phyloP scores from a whole-genome alignment of 768 basidiomycete genomes.

The Pleurotus eryngii region DNA sequence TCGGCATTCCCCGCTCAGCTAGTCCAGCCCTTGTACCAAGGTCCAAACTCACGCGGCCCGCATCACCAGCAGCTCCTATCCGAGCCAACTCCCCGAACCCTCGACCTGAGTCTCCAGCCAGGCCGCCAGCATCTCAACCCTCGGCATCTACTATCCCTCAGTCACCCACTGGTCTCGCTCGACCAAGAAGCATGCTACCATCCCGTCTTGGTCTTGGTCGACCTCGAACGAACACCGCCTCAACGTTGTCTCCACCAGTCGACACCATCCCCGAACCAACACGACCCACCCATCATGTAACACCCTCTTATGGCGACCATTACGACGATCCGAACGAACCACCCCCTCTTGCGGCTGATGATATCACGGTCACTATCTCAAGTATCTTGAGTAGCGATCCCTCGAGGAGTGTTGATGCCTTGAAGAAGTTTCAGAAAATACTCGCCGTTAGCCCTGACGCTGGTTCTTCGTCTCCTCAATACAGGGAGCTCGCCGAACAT shows the following conservation, averaged over 20 bases:
- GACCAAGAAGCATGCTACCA: conserved; percentile 69
- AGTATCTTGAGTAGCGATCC: conserved; percentile 89
- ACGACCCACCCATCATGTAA: neutral
- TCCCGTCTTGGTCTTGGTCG: conserved; percentile 73
- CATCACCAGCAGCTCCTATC: conserved; percentile 35
- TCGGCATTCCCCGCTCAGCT: conserved; percentile 36
- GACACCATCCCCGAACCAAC: conserved; percentile 11
- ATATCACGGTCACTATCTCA: conserved; percentile 80
- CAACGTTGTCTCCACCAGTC: conserved; percentile 12
- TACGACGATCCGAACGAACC: conserved; percentile 26
- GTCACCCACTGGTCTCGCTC: conserved; percentile 43
- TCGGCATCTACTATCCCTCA: conserved; percentile 26
- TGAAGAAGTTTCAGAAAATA: conserved; percentile 91
- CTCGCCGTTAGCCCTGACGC: conserved; percentile 73
- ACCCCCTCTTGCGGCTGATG: conserved; percentile 40
- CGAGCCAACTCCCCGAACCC: conserved; percentile 42
- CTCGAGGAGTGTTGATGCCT: conserved; percentile 81
- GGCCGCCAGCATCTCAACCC: conserved; percentile 23
- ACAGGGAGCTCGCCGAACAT: conserved; percentile 75
- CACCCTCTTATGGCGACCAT: neutral
- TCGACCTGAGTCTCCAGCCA: conserved; percentile 43
- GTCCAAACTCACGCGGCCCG: conserved; percentile 41
- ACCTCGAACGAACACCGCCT: conserved; percentile 48
- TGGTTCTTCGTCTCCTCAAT: conserved; percentile 64
- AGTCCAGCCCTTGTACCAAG: conserved; percentile 20